Base-by-base conservation (phyloP, 2,329 filamentous ascomycete species). In the Calonectria pteridis region DNA sequence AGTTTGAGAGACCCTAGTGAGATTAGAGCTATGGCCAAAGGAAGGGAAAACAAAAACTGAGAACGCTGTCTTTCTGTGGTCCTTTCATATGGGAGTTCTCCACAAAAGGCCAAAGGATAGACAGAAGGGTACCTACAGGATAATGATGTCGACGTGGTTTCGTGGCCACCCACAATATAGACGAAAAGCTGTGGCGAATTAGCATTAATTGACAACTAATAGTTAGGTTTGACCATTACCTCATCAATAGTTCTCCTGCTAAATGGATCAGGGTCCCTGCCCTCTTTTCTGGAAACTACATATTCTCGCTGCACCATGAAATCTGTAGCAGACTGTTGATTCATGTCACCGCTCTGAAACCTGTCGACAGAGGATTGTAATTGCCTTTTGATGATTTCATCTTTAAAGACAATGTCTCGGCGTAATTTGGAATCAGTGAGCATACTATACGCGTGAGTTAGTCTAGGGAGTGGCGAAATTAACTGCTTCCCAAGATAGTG, bases 291-390 rank as follows among this genome's bases (percentile, higher is more conserved):
- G 0, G 84, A 82, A 4, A 82, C 50, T 4, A 78, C 75, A n/a
- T 69, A 75, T 76, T 85, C 84, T 37, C 83, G 79, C 10, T 81
- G 69, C 11, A 85, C 70, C 7, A 85, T 81, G 0, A 80, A 79
- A 69, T 85, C 81, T 2, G 84, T 67, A 11, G 84, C 83, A 40
- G 78, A 84, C 20, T 53, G 65, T 16, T 73, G 50, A 35, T 16
- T 43, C 18, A 26, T 46, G 11, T 67, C 59, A 14, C 43, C 67
- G 7, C 23, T 62, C 10, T 67, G 3, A 13, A 73, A 31, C 20
- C 63, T 69, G 7, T 49, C 67, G 2, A 67, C 59, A 16, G 72
- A 67, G 18, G 26, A 29, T 6, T 35, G 3, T 4, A 74, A 40
- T 55, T 77, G 74, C 3, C 66, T 50, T 37, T 72, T 66, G 35